Percentiles rank a stretch among this genome's conserved stretches.
phyloP scores from a whole-genome alignment of 1,284 basidiomycete species.

The Heterobasidion occidentale region DNA sequence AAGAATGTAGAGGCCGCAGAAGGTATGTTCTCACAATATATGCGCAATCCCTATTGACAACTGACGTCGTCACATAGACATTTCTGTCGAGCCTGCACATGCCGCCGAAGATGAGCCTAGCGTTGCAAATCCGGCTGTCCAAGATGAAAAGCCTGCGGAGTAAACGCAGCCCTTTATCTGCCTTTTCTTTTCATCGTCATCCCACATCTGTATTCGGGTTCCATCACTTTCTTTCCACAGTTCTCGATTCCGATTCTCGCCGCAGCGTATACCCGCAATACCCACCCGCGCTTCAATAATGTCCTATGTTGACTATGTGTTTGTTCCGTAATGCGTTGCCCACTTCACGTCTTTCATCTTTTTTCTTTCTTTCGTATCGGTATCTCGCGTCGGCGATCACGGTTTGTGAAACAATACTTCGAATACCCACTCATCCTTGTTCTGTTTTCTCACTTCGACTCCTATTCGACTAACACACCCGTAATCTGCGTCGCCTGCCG shows the following conservation, averaged over 20 bases:
- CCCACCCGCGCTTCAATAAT: not conserved
- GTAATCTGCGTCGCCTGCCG: no score
- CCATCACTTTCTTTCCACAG: no score
- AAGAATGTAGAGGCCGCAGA: not conserved
- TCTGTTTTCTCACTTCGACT: not conserved
- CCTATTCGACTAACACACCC: not conserved
- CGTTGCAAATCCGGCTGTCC: not conserved
- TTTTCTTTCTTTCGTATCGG: not conserved
- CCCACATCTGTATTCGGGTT: no score
- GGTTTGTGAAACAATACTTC: not conserved
- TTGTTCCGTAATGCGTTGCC: not conserved
- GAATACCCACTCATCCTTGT: not conserved
- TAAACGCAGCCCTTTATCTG: no score
- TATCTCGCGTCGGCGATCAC: not conserved
- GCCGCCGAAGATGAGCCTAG: no score
- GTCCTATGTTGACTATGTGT: not conserved
- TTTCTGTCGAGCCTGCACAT: not conserved
- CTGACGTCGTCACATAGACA: not conserved
- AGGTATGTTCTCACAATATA: not conserved
- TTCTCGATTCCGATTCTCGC: not conserved
- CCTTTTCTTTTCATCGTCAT: no score
- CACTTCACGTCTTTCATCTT: not conserved
- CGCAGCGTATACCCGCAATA: not conserved
- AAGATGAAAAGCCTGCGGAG: not conserved
- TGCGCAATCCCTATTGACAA: no score